Evolutionary conservation across 1,139 yeast species (phyloP).

Genomic region (Kodamaea derodonti): DNA sequence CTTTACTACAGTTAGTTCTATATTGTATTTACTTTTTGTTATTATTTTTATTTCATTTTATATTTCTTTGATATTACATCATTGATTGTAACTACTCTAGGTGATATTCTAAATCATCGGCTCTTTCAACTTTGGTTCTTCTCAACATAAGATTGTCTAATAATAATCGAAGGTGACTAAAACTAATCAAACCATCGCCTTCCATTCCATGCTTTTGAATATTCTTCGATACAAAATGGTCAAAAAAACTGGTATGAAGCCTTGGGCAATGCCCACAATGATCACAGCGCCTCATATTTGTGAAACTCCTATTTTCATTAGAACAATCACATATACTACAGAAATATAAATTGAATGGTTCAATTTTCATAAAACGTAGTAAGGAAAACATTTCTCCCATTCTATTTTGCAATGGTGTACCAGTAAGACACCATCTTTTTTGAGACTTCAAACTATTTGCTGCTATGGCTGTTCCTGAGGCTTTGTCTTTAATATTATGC

Average conservation of each 20-base stretch:
- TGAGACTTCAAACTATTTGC: conserved; percentile 69
- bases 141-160: conserved; percentile 82
- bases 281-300: conserved; percentile 81
- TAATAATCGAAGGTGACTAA: conserved; percentile 68
- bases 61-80: too few species aligned
- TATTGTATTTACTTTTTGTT: too few species aligned
- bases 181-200: conserved; percentile 77
- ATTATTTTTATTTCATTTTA: too few species aligned
- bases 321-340: conserved; percentile 89
- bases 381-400: conserved; percentile 95
- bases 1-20: too few species aligned
- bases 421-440: conserved; percentile 87
- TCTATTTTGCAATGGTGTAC: conserved; percentile 93
- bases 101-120: conserved; percentile 97
- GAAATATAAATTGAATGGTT: conserved; percentile 84
- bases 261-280: conserved; percentile 86
- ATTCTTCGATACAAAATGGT: conserved; percentile 89
- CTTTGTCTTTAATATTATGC: conserved; percentile 92
- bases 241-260: conserved; percentile 93
- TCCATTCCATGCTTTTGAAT: conserved; percentile 77
- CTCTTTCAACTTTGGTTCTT: conserved; percentile 91
- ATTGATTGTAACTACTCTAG: conserved; percentile 84
- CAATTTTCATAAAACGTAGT: conserved; percentile 74
- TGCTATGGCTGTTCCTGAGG: conserved; percentile 89
- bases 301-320: conserved; percentile 76